phyloP scores from a whole-genome alignment of 495 filamentous ascomycete species.

The Talaromyces stipitatus region DNA sequence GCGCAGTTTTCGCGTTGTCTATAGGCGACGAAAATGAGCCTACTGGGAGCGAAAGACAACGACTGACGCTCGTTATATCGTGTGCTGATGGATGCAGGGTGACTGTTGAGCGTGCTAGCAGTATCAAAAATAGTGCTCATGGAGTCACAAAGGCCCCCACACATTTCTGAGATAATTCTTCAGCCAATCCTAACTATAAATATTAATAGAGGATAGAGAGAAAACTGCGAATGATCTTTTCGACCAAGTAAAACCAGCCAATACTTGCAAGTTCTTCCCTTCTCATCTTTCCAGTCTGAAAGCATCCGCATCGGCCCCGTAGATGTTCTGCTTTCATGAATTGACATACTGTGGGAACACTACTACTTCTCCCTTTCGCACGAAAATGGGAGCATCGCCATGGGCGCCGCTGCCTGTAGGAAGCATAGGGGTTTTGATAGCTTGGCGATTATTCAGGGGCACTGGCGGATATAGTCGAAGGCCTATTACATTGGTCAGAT shows the following conservation, averaged over 20 bases:
- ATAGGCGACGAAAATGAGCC: slow-evolving; percentile 9
- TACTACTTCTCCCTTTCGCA: slow-evolving; percentile 46
- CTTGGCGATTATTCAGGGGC: slow-evolving; percentile 64
- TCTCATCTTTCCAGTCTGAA: slow-evolving; percentile 67
- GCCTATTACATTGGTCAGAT: no score
- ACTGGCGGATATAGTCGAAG: slow-evolving; percentile 65
- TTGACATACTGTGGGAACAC: slow-evolving; percentile 18
- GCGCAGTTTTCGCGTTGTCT: slow-evolving; percentile 19
- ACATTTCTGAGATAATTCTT: no score
- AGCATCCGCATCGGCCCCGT: slow-evolving; percentile 37
- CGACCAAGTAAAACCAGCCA: slow-evolving; percentile 58
- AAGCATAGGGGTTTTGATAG: slow-evolving; percentile 59
- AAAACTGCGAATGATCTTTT: no score
- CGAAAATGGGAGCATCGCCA: slow-evolving; percentile 51
- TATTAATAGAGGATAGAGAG: no score
- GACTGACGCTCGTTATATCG: slow-evolving; percentile 19
- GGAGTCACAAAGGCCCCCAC: no score
- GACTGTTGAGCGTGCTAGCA: slow-evolving; percentile 19
- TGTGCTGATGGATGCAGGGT: slow-evolving; percentile 26
- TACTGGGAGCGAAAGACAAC: slow-evolving; percentile 21
- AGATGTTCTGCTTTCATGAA: slow-evolving; percentile 44
- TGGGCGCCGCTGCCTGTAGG: slow-evolving; percentile 65
- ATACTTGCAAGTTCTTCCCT: slow-evolving; percentile 14
- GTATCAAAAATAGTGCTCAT: no score
- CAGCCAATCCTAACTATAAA: no score